Evolutionary conservation across 495 filamentous ascomycete species (phyloP).

Genomic region (Aspergillus coremiiformis): DNA sequence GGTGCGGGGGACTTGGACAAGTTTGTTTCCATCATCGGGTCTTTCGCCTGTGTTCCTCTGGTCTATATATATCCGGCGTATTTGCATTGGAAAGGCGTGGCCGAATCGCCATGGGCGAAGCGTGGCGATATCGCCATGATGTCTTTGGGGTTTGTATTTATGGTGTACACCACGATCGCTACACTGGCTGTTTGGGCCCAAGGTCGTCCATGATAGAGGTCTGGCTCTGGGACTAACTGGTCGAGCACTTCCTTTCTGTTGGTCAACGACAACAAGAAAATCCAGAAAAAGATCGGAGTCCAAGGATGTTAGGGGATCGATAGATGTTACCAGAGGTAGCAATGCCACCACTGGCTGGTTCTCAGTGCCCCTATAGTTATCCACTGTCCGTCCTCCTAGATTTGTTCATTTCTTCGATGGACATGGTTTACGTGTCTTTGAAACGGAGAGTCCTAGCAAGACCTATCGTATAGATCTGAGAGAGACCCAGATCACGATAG

Average conservation of each 20-base stretch:
- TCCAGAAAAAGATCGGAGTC: background rate
- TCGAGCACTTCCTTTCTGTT: background rate
- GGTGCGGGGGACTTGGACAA: conserved; percentile 87
- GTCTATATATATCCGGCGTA: conserved; percentile 86
- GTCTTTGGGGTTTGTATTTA: conserved; percentile 47
- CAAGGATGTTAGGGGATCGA: too few species aligned
- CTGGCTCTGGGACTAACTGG: background rate
- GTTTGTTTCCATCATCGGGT: conserved; percentile 86
- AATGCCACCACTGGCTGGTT: background rate
- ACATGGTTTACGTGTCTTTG: too few species aligned
- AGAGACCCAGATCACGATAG: too few species aligned
- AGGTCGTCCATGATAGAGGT: background rate
- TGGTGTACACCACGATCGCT: conserved; percentile 55
- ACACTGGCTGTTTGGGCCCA: conserved; percentile 36
- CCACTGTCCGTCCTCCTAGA: background rate
- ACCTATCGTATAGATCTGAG: too few species aligned
- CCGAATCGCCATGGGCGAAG: conserved; percentile 39
- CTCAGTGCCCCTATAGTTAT: background rate
- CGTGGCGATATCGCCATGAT: conserved; percentile 48
- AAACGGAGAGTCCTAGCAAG: too few species aligned
- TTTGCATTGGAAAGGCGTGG: conserved; percentile 53
- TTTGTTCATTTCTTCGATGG: background rate
- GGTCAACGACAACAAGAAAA: background rate
- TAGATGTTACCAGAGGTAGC: background rate
- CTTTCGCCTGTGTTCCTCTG: conserved; percentile 87